phyloP scores from a whole-genome alignment of 192 early-diverging fungal genomes.

The Entophlyctis luteolus region DNA sequence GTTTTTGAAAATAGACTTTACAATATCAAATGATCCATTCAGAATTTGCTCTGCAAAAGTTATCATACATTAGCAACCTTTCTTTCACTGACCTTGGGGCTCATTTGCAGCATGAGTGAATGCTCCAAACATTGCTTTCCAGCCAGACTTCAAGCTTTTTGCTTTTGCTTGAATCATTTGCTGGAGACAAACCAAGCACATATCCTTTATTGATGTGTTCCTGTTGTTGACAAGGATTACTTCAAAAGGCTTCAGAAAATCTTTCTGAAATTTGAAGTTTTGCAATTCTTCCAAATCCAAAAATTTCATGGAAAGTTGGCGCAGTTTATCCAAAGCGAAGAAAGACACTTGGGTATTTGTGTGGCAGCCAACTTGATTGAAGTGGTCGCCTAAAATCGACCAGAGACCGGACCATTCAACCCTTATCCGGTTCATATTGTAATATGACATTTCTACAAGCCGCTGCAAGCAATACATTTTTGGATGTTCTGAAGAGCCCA shows the following conservation, averaged over 20 bases:
- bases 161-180: slow-evolving; percentile 57
- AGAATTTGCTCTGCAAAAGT: slow-evolving; percentile 48
- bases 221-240: slow-evolving; percentile 65
- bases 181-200: slow-evolving; percentile 52
- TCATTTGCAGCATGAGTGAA: slow-evolving; percentile 59
- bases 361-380: slow-evolving; percentile 84
- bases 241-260: slow-evolving; percentile 89
- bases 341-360: slow-evolving; percentile 80
- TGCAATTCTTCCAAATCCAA: slow-evolving; percentile 93
- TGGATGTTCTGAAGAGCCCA: slow-evolving; percentile 39
- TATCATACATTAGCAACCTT: slow-evolving; percentile 57
- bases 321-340: slow-evolving; percentile 88
- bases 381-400: slow-evolving; percentile 67
- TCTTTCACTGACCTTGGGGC: slow-evolving; percentile 43
- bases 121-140: slow-evolving; percentile 58
- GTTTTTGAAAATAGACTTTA: slow-evolving; percentile 57
- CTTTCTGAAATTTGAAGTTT: slow-evolving; percentile 96
- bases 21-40: slow-evolving; percentile 74
- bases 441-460: slow-evolving; percentile 94
- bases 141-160: slow-evolving; percentile 51
- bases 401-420: slow-evolving; percentile 95
- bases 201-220: slow-evolving; percentile 82
- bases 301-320: slow-evolving; percentile 95
- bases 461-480: slow-evolving; percentile 78
- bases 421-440: slow-evolving; percentile 97